phyloP scores from a whole-genome alignment of 768 basidiomycete genomes.

The Russula lepida region DNA sequence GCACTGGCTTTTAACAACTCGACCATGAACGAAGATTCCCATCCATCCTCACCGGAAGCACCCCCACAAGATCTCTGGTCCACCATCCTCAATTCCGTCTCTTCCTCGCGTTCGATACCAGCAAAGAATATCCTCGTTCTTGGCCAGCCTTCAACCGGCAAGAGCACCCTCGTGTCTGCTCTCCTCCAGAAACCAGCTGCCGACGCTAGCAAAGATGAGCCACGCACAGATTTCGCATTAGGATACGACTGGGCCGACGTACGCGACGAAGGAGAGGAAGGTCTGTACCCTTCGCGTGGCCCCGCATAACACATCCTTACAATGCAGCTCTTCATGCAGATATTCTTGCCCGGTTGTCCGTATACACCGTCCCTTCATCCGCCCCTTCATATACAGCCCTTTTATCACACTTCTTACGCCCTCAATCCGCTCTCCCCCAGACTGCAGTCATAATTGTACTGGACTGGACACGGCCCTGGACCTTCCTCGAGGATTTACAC shows the following conservation, averaged over 20 bases:
- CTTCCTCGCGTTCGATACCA: conserved; percentile 69
- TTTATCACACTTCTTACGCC: conserved; percentile 72
- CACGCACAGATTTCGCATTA: conserved; percentile 68
- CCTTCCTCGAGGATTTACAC: conserved; percentile 77
- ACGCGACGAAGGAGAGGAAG: conserved; percentile 90
- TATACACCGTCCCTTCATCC: conserved; percentile 84
- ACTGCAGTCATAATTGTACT: conserved; percentile 77
- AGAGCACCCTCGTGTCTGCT: conserved; percentile 64
- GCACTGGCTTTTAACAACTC: background rate
- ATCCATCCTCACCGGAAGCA: conserved; percentile 61
- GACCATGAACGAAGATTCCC: conserved; percentile 31
- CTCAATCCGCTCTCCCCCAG: conserved; percentile 55
- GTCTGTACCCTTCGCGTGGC: conserved; percentile 33
- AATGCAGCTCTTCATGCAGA: conserved; percentile 39
- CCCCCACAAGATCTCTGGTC: conserved; percentile 86
- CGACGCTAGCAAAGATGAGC: conserved; percentile 51
- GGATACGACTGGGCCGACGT: conserved; percentile 92
- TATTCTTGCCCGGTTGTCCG: conserved; percentile 78
- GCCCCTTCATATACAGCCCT: conserved; percentile 61
- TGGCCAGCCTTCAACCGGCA: conserved; percentile 71
- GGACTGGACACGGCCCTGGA: conserved; percentile 95
- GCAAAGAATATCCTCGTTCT: conserved; percentile 84
- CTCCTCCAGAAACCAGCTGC: conserved; percentile 56
- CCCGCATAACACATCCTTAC: background rate
- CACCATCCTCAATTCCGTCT: conserved; percentile 83